Evolutionary conservation across 495 filamentous ascomycete species (phyloP).

Genomic region (Daldinia childiae): DNA sequence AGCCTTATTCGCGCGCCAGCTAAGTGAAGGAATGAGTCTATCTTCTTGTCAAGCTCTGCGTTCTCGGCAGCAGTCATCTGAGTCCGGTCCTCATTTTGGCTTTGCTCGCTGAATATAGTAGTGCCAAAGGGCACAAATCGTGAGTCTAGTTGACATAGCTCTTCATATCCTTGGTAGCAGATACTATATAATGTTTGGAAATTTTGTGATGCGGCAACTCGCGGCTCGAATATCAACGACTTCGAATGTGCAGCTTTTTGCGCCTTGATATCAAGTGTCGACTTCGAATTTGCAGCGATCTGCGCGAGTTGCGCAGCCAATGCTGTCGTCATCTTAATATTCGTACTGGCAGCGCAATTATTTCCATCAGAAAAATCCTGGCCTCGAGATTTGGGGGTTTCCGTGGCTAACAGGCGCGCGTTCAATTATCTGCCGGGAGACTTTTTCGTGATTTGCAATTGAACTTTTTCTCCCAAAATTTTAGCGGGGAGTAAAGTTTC

Average conservation of each 20-base stretch:
- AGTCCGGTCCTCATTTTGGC: slow-evolving; percentile 83
- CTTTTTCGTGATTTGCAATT: slow-evolving; percentile 29
- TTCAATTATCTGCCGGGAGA: slow-evolving; percentile 5
- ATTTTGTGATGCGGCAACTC: slow-evolving; percentile 81
- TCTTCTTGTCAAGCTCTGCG: slow-evolving; percentile 74
- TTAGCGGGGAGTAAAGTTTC: slow-evolving; percentile 41
- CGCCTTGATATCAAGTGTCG: slow-evolving; percentile 85
- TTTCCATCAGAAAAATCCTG: slow-evolving; percentile 31
- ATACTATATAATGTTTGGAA: slow-evolving; percentile 88
- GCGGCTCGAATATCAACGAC: slow-evolving; percentile 88
- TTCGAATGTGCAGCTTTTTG: slow-evolving; percentile 89
- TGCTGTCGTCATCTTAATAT: slow-evolving; percentile 73
- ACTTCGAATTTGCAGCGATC: slow-evolving; percentile 78
- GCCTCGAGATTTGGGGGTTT: neutral
- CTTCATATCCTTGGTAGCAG: slow-evolving; percentile 86
- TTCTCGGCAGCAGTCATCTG: slow-evolving; percentile 86
- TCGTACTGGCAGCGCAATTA: neutral
- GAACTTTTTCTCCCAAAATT: slow-evolving; percentile 42
- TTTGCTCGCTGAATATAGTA: slow-evolving; percentile 89
- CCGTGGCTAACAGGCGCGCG: neutral
- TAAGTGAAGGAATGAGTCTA: slow-evolving; percentile 83
- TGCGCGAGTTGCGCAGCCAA: slow-evolving; percentile 82
- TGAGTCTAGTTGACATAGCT: slow-evolving; percentile 84
- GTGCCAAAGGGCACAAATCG: slow-evolving; percentile 74
- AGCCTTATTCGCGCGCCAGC: slow-evolving; percentile 79